Base-by-base conservation (phyloP, 23 red algal genomes). In the Agarophyton chilense region DNA sequence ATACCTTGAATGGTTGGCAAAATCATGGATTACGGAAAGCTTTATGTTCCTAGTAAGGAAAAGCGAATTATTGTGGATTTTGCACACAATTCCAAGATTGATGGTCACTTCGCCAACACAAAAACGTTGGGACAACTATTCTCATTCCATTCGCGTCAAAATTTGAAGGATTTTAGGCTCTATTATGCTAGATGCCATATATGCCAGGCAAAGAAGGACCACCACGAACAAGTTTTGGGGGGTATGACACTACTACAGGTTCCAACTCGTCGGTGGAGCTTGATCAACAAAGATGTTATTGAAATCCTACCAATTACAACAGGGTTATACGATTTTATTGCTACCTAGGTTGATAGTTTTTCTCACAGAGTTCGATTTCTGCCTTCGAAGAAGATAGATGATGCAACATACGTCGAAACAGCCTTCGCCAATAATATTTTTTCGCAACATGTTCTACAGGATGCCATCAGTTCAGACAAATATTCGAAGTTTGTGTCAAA, bases 51-150 rank as follows among this genome's bases (percentile, higher is more conserved):
- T 17, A 1, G 29, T 36, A 39, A 26, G 31, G 29, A 10, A 1
- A 47, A 12, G 8, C 22, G 49, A 4, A 33, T 3, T 0, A 40
- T 87, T 17, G 18, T 87, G 14, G 52, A 87, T 4, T 22, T 56
- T 11, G 82, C 82, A n/a, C 82, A 87, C 38, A 43, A 87, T 49
- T 87, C 52, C 1, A 71, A 21, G 28, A 19, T 87, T 16, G 63
- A 4, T 18, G 82, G 82, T n/a, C 67, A 87, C 21, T 87, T 87
- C 43, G 82, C 62, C 1, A 52, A 41, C 53, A n/a, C 56, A 16
- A 75, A 73, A 38, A 87, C 82, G 10, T 36, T 87, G 8, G 60
- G 17, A 1, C 61, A 64, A 7, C 19, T 87, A 0, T 14, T 3
- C 9, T 14, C 4, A 18, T 73, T 49, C 31, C 64, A 87, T 40